Evolutionary conservation across 202 grass and related monocot species (phyloP).

Genomic region (Zizania palustris): DNA sequence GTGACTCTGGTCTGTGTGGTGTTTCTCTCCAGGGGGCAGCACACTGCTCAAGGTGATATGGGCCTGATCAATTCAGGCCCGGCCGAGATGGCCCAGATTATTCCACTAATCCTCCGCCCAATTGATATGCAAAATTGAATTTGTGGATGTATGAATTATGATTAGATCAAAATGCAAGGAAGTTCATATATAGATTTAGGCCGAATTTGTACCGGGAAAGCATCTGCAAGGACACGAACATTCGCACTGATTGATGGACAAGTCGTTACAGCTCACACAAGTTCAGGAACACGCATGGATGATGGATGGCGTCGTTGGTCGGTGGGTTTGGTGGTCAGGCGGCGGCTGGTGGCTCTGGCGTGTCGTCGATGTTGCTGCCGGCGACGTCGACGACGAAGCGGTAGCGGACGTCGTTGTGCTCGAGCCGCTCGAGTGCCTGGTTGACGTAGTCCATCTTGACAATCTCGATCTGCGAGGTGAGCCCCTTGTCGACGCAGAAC

Average conservation of each 20-base stretch:
- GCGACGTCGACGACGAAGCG: slow-evolving; percentile 94
- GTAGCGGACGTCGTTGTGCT: slow-evolving; percentile 95
- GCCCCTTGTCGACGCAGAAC: slow-evolving; percentile 77
- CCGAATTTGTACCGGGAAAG: neutral
- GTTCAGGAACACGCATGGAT: neutral
- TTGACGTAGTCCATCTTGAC: slow-evolving; percentile 97
- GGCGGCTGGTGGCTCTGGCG: neutral
- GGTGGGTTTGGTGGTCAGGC: too few relatives aligned
- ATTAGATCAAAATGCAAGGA: neutral
- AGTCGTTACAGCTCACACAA: slow-evolving; percentile 15
- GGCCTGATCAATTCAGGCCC: neutral
- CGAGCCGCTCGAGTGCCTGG: slow-evolving; percentile 71
- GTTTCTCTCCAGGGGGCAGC: neutral
- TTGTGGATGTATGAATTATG: neutral
- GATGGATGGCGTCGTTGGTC: neutral
- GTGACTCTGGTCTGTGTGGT: neutral
- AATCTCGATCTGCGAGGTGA: slow-evolving; percentile 83
- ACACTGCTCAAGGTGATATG: neutral
- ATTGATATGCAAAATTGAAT: too few relatives aligned
- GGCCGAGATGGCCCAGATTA: neutral
- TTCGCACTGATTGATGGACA: neutral
- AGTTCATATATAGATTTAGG: neutral
- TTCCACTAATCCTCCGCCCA: neutral
- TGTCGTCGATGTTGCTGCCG: slow-evolving; percentile 69
- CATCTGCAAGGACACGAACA: neutral